phyloP scores from a whole-genome alignment of 306 rosid genomes.

The Prinsepia uniflora region DNA sequence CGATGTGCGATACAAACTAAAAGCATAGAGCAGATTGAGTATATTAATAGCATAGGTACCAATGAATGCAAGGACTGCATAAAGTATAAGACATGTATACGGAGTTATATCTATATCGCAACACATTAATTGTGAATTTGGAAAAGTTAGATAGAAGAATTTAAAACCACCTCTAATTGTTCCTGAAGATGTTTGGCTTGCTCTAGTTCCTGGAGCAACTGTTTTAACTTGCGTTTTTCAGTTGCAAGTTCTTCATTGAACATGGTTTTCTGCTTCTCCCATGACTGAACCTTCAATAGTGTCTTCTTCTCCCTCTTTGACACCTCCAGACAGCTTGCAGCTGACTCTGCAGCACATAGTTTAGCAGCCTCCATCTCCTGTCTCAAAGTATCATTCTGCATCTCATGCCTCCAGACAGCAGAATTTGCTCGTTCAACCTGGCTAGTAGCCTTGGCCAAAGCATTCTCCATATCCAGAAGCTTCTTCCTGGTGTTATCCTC shows the following conservation, averaged over 20 bases:
- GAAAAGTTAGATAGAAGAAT: slow-evolving; percentile 12
- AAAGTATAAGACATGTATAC: not conserved
- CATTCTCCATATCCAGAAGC: slow-evolving; percentile 86
- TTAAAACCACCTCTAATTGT: slow-evolving; percentile 63
- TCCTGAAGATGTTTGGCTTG: slow-evolving; percentile 58
- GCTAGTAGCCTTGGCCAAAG: slow-evolving; percentile 72
- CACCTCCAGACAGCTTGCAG: slow-evolving; percentile 73
- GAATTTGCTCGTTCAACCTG: slow-evolving; percentile 86
- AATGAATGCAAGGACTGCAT: not conserved
- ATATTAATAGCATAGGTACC: not conserved
- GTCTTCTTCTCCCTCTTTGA: slow-evolving; percentile 76
- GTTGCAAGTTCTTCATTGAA: slow-evolving; percentile 60
- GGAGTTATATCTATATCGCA: not conserved
- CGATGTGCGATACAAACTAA: not conserved
- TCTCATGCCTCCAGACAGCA: slow-evolving; percentile 70
- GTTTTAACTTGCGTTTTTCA: slow-evolving; percentile 54
- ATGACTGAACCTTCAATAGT: slow-evolving; percentile 53
- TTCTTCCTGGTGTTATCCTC: slow-evolving; percentile 86
- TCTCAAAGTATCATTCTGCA: slow-evolving; percentile 66
- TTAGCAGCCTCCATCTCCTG: slow-evolving; percentile 84
- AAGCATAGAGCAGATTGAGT: not conserved
- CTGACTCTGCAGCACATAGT: slow-evolving; percentile 63
- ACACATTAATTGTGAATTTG: not conserved
- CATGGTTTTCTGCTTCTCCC: slow-evolving; percentile 74
- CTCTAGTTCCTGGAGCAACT: slow-evolving; percentile 52